These are phyloP conservation scores for Penicillium paneum DNA, from an alignment of 2,329 filamentous ascomycete genomes.

Conservation along the genomic window DNA sequence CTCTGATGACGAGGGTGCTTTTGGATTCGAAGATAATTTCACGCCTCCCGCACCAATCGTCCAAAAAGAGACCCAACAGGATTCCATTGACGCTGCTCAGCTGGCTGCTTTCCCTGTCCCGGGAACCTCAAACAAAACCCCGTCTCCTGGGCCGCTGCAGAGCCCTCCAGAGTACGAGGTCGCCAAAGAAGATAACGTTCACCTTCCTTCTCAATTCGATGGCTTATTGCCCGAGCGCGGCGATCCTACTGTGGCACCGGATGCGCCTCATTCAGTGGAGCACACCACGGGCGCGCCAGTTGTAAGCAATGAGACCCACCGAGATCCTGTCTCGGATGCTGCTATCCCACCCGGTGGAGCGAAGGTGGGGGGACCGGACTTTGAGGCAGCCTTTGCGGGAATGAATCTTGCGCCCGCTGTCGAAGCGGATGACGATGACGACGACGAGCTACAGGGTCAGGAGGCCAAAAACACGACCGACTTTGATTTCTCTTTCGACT, in stretches of 20 bases:
- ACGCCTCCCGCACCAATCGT: conserved; percentile 56
- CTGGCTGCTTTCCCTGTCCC: conserved; percentile 39
- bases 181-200: conserved; percentile 24
- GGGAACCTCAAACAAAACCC: conserved; percentile 40
- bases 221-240: conserved; percentile 40
- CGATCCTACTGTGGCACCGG: conserved; percentile 39
- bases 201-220: conserved; percentile 38
- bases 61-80: conserved; percentile 28
- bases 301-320: conserved; percentile 35
- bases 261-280: conserved; percentile 42
- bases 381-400: conserved; percentile 47
- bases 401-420: conserved; percentile 45
- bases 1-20: conserved; percentile 61
- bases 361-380: conserved; percentile 41
- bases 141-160: conserved; percentile 56
- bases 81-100: conserved; percentile 38
- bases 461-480: conserved; percentile 36
- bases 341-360: conserved; percentile 23
- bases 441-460: conserved; percentile 52
- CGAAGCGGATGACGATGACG: conserved; percentile 51
- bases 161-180: conserved; percentile 51
- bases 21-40: conserved; percentile 91
- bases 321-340: conserved; percentile 12
- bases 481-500: conserved; percentile 49
- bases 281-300: conserved; percentile 36